A percentile compares a stretch with the other conserved stretches of the same genome.
Evolutionary conservation across 2,329 filamentous ascomycete species (phyloP).

Genomic region (Pseudopithomyces maydicus): DNA sequence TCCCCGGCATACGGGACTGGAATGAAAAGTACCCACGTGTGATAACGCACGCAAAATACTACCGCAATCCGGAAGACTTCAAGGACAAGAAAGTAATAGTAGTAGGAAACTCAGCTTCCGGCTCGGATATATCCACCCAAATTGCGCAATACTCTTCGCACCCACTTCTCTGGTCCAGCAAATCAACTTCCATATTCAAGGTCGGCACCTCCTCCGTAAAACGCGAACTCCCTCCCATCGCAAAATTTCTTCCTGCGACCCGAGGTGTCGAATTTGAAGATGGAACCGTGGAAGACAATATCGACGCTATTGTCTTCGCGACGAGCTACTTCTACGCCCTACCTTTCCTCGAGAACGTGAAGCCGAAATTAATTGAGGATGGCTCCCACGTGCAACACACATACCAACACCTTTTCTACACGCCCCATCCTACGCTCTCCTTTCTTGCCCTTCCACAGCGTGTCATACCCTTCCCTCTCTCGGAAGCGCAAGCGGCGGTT

Average conservation of each 20-base stretch:
- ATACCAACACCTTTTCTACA: constrained; percentile 81
- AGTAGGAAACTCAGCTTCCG: constrained; percentile 83
- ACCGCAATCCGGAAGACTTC: constrained; percentile 69
- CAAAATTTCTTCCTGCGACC: constrained; percentile 58
- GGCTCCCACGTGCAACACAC: constrained; percentile 73
- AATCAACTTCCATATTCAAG: constrained; percentile 22
- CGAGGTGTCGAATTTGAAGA: constrained; percentile 70
- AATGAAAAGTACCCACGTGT: constrained; percentile 41
- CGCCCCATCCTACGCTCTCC: constrained; percentile 74
- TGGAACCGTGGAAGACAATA: constrained; percentile 65
- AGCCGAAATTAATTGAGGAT: constrained; percentile 65
- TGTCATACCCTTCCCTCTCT: constrained; percentile 84
- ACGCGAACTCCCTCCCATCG: constrained; percentile 60
- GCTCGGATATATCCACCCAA: constrained; percentile 80
- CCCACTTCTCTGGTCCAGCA: constrained; percentile 56
- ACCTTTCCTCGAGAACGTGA: constrained; percentile 68
- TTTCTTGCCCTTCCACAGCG: constrained; percentile 79
- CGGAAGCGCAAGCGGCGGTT: constrained; percentile 78
- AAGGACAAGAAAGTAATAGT: constrained; percentile 74
- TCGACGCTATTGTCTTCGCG: constrained; percentile 84
- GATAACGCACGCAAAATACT: constrained; percentile 72
- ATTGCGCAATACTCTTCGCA: constrained; percentile 67
- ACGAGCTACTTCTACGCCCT: constrained; percentile 89
- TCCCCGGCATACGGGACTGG: constrained; percentile 50
- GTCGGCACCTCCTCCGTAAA: constrained; percentile 54